phyloP scores from a whole-genome alignment of 495 filamentous ascomycete species.

The Aspergillus kassunensis region DNA sequence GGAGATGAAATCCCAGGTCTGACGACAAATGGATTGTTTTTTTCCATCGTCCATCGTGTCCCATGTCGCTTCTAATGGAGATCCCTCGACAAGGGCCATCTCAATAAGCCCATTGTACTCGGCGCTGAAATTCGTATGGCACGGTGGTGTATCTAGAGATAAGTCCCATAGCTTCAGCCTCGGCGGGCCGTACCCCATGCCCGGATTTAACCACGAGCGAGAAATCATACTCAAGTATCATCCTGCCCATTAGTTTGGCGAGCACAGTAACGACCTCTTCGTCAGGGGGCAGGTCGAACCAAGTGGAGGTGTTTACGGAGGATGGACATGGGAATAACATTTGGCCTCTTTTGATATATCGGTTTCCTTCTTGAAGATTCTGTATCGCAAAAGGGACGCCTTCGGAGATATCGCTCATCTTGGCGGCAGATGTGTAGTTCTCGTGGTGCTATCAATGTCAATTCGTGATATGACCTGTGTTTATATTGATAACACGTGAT shows the following conservation, averaged over 20 bases:
- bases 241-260: constrained; percentile 17
- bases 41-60: constrained; percentile 22
- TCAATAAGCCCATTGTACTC: too few relatives aligned
- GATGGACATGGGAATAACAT: constrained; percentile 17
- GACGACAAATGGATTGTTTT: constrained; percentile 31
- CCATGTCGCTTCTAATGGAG: constrained; percentile 15
- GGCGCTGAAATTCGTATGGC: too few relatives aligned
- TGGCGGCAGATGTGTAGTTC: too few relatives aligned
- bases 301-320: constrained; percentile 3
- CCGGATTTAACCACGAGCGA: constrained; percentile 24
- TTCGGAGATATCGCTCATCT: too few relatives aligned
- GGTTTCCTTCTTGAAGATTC: too few relatives aligned
- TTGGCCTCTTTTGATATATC: not conserved
- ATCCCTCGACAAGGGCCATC: too few relatives aligned
- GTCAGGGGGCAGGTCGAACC: constrained; percentile 10
- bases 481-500: too few relatives aligned
- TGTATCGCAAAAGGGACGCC: too few relatives aligned
- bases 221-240: constrained; percentile 22
- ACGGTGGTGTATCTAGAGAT: constrained; percentile 9
- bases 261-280: constrained; percentile 23
- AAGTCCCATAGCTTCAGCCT: constrained; percentile 32
- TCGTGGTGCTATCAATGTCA: too few relatives aligned
- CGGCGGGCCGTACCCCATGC: constrained; percentile 18
- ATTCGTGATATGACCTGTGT: too few relatives aligned
- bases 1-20: constrained; percentile 31